Evolutionary conservation across 345 rosid genomes (phyloP).

Genomic region (Eucalyptus decipiens): DNA sequence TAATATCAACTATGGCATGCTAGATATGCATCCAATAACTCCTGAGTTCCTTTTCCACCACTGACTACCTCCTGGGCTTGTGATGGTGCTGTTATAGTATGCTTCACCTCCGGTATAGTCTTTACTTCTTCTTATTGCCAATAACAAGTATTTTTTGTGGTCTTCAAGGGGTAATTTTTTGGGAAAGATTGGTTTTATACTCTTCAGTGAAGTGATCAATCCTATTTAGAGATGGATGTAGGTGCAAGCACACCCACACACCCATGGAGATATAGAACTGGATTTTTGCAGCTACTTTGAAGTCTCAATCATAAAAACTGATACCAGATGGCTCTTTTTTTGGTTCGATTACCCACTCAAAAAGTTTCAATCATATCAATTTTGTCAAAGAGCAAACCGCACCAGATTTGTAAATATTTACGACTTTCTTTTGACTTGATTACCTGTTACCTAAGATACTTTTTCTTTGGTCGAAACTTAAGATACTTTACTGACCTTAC

Average conservation of each 20-base stretch:
- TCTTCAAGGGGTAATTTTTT: background rate
- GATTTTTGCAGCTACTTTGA: background rate
- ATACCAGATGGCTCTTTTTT: background rate
- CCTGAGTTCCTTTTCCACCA: background rate
- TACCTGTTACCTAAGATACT: background rate
- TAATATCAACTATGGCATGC: constrained; percentile 12
- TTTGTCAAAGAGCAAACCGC: background rate
- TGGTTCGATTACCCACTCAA: background rate
- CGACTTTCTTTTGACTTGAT: background rate
- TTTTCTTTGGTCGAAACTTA: background rate
- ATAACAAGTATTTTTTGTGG: background rate
- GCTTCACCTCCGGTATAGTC: constrained; percentile 55
- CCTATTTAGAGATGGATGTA: background rate
- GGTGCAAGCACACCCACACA: background rate
- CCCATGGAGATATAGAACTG: background rate
- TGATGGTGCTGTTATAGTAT: constrained; percentile 48
- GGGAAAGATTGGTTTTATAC: background rate
- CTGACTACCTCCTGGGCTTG: constrained; percentile 45
- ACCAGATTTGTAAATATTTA: background rate
- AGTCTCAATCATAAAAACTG: background rate
- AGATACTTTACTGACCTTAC: background rate
- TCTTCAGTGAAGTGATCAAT: background rate
- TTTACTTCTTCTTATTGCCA: background rate
- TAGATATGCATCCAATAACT: background rate
- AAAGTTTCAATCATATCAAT: background rate